These are phyloP conservation scores for Aegilops sharonensis DNA, from an alignment of 176 grass and related monocot species.

Conservation along the genomic window DNA sequence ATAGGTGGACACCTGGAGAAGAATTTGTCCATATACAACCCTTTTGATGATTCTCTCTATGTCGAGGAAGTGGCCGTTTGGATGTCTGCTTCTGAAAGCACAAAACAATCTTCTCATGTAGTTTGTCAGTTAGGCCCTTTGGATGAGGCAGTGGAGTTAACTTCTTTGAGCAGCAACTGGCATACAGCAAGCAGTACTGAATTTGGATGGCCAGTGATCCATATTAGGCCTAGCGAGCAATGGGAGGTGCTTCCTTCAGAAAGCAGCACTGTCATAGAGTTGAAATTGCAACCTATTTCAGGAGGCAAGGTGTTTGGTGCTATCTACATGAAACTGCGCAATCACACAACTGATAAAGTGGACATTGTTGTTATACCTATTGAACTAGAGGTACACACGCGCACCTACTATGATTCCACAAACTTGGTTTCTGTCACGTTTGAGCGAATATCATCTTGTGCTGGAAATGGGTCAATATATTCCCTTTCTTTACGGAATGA, in stretches of 20 bases:
- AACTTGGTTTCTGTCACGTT: slow-evolving; percentile 64
- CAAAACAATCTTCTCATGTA: slow-evolving; percentile 59
- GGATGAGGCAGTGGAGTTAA: slow-evolving; percentile 33
- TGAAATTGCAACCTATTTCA: slow-evolving; percentile 58
- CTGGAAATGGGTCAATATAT: slow-evolving; percentile 49
- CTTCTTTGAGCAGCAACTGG: slow-evolving; percentile 57
- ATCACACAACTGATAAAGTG: slow-evolving; percentile 35
- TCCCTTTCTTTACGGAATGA: slow-evolving; percentile 78
- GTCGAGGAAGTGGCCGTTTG: slow-evolving; percentile 77
- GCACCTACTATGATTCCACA: slow-evolving; percentile 45
- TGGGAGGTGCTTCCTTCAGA: slow-evolving; percentile 70
- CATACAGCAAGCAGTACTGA: slow-evolving; percentile 44
- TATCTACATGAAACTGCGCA: slow-evolving; percentile 76
- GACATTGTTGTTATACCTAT: slow-evolving; percentile 69
- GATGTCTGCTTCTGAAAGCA: slow-evolving; percentile 66
- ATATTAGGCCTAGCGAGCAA: slow-evolving; percentile 65
- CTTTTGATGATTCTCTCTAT: slow-evolving; percentile 67
- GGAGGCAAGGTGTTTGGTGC: slow-evolving; percentile 78
- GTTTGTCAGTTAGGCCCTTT: slow-evolving; percentile 56
- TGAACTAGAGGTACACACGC: slow-evolving; percentile 66
- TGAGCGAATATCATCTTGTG: slow-evolving; percentile 49
- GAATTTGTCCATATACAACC: slow-evolving; percentile 85
- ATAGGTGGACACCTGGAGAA: slow-evolving; percentile 50
- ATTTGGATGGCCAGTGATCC: slow-evolving; percentile 45
- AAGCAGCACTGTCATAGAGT: slow-evolving; percentile 48